These are phyloP conservation scores for Chrysoporthe austroafricana DNA, from an alignment of 2,329 filamentous ascomycete genomes.

Conservation along the genomic window DNA sequence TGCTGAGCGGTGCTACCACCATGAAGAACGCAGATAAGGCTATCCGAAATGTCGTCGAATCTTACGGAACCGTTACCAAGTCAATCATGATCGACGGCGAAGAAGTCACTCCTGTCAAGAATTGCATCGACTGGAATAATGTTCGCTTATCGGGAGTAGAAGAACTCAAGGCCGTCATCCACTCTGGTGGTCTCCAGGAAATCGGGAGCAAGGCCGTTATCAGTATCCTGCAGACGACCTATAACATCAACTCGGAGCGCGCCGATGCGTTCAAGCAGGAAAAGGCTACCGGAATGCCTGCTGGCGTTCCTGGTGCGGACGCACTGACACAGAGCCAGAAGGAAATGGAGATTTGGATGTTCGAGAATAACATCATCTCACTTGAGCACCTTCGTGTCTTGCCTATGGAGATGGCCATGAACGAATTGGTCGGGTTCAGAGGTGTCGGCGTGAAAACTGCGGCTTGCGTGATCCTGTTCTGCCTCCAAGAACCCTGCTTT, in stretches of 20 bases:
- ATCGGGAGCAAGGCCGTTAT: conserved; percentile 23
- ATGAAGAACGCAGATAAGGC: conserved; percentile 63
- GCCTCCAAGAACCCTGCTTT: conserved; percentile 56
- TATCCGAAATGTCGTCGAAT: conserved; percentile 58
- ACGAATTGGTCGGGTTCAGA: conserved; percentile 52
- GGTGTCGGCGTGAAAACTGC: conserved; percentile 63
- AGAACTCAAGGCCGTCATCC: conserved; percentile 70
- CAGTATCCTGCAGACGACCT: conserved; percentile 64
- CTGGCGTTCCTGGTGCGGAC: conserved; percentile 47
- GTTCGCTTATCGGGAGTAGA: conserved; percentile 62
- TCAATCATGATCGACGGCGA: conserved; percentile 11
- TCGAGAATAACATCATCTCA: conserved; percentile 61
- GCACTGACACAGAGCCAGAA: conserved; percentile 52
- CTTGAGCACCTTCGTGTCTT: conserved; percentile 55
- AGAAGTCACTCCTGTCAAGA: conserved; percentile 16
- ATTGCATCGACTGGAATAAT: conserved; percentile 68
- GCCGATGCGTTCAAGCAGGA: conserved; percentile 49
- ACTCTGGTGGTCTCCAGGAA: conserved; percentile 74
- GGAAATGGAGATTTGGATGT: conserved; percentile 59
- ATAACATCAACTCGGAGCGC: conserved; percentile 63
- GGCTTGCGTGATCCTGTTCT: conserved; percentile 61
- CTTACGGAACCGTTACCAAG: conserved; percentile 21
- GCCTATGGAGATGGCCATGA: conserved; percentile 52
- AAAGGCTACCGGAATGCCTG: conserved; percentile 42
- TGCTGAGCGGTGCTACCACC: conserved; percentile 56